Evolutionary conservation across 495 filamentous ascomycete genomes (phyloP).

Genomic region (Lasiosphaeria ovina): DNA sequence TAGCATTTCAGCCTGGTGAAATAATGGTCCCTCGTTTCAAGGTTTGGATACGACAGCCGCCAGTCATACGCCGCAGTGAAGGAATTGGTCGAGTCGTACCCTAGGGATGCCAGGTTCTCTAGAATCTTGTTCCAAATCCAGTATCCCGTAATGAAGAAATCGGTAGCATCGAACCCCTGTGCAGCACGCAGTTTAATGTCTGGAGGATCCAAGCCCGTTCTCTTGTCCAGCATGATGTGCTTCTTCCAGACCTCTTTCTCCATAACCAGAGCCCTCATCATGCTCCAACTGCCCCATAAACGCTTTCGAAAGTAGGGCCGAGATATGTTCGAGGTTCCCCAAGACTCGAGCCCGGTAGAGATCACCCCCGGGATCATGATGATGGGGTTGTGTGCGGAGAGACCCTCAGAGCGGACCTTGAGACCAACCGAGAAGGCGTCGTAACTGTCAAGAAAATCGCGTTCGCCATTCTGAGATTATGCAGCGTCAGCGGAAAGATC

Average conservation of each 20-base stretch:
- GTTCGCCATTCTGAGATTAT: constrained; percentile 65
- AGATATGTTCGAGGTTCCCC: constrained; percentile 80
- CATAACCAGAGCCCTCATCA: constrained; percentile 91
- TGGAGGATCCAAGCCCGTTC: constrained; percentile 87
- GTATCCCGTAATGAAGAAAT: constrained; percentile 87
- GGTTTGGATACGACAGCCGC: constrained; percentile 87
- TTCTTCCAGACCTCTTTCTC: constrained; percentile 94
- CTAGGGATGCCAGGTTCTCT: constrained; percentile 91
- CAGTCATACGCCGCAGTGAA: constrained; percentile 97
- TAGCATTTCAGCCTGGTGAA: constrained; percentile 86
- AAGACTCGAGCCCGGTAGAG: constrained; percentile 93
- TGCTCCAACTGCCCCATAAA: constrained; percentile 96
- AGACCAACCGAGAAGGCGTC: constrained; percentile 90
- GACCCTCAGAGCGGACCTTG: constrained; percentile 76
- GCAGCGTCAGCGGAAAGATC: constrained; percentile 16
- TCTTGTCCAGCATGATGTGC: constrained; percentile 93
- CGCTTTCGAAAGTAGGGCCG: constrained; percentile 89
- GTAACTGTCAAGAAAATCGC: constrained; percentile 76
- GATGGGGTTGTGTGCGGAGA: constrained; percentile 80
- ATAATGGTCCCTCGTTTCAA: constrained; percentile 88
- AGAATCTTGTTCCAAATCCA: constrained; percentile 99
- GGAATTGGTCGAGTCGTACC: constrained; percentile 93
- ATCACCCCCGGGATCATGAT: constrained; percentile 98
- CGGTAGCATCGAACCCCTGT: constrained; percentile 97
- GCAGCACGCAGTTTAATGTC: constrained; percentile 91